A percentile compares a stretch with the other conserved stretches of the same genome.
Conservation (phyloP, 2,329 filamentous ascomycete species). For the Harringtonia aguacate region DNA sequence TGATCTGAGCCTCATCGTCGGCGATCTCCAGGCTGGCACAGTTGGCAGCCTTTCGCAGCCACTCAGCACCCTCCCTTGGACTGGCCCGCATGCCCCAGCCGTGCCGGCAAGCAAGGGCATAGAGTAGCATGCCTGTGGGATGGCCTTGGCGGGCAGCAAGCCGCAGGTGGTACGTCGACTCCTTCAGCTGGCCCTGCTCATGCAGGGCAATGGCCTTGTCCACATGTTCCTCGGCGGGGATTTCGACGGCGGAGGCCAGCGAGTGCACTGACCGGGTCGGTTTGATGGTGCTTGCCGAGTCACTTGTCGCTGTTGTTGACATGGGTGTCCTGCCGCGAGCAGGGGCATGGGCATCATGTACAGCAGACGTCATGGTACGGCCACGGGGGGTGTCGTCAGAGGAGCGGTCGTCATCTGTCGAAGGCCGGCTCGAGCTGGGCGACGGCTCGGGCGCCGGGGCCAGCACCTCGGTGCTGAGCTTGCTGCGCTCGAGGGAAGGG, state of each 20-base stretch:
- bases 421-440: constrained; percentile 32
- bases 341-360: constrained; percentile 24
- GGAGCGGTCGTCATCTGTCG: constrained; percentile 29
- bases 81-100: constrained; percentile 97
- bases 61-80: constrained; percentile 78
- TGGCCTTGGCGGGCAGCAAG: constrained; percentile 78
- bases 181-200: constrained; percentile 74
- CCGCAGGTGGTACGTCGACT: constrained; percentile 92
- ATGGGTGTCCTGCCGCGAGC: constrained; percentile 34
- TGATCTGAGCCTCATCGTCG: constrained; percentile 60
- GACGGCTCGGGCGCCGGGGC: constrained; percentile 30
- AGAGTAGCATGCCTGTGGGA: constrained; percentile 90
- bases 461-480: constrained; percentile 36
- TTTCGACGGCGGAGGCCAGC: constrained; percentile 51
- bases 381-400: constrained; percentile 40
- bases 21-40: constrained; percentile 72
- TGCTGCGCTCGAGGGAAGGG: constrained; percentile 39
- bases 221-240: constrained; percentile 80
- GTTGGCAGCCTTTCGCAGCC: constrained; percentile 86
- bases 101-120: constrained; percentile 87
- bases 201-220: constrained; percentile 84
- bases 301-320: constrained; percentile 43
- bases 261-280: constrained; percentile 29
- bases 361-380: constrained; percentile 26
- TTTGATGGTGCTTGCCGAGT: constrained; percentile 44